Evolutionary conservation across 257 asterid species (phyloP).

Genomic region (Plectranthus barbatus): DNA sequence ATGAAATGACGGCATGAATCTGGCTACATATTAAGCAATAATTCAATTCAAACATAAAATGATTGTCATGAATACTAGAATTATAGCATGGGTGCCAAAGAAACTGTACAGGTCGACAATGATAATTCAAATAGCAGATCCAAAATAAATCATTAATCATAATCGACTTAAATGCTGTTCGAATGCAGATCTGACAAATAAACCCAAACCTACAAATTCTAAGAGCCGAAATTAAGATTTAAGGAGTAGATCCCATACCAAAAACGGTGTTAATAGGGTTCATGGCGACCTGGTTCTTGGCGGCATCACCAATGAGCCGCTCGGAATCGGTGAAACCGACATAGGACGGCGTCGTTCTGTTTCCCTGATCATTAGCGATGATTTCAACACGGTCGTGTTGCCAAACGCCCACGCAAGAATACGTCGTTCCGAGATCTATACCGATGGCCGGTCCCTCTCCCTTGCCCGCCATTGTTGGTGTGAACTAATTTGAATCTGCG

Average conservation of each 20-base stretch:
- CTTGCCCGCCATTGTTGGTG: constrained; percentile 56
- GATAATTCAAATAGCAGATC: neutral
- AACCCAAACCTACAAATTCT: too few relatives aligned
- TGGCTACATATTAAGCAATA: too few relatives aligned
- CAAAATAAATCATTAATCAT: neutral
- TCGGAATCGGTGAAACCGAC: constrained; percentile 74
- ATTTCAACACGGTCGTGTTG: constrained; percentile 89
- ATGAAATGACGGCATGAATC: too few relatives aligned
- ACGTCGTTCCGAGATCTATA: constrained; percentile 80
- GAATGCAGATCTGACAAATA: too few relatives aligned
- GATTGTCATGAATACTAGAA: too few relatives aligned
- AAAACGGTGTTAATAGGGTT: constrained; percentile 77
- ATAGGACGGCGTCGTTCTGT: constrained; percentile 78
- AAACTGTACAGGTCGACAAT: neutral
- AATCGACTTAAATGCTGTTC: too few relatives aligned
- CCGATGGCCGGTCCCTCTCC: constrained; percentile 92
- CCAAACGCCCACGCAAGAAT: constrained; percentile 92
- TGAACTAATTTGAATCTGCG: constrained; percentile 8
- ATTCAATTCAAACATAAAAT: too few relatives aligned
- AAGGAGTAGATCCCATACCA: constrained; percentile 33
- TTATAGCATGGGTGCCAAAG: too few relatives aligned
- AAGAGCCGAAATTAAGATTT: too few relatives aligned
- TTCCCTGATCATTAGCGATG: constrained; percentile 86
- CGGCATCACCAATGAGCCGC: constrained; percentile 87
- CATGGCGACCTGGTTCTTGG: constrained; percentile 93